phyloP scores from a whole-genome alignment of 139 green algal genomes.

The Coccomyxa sp. region DNA sequence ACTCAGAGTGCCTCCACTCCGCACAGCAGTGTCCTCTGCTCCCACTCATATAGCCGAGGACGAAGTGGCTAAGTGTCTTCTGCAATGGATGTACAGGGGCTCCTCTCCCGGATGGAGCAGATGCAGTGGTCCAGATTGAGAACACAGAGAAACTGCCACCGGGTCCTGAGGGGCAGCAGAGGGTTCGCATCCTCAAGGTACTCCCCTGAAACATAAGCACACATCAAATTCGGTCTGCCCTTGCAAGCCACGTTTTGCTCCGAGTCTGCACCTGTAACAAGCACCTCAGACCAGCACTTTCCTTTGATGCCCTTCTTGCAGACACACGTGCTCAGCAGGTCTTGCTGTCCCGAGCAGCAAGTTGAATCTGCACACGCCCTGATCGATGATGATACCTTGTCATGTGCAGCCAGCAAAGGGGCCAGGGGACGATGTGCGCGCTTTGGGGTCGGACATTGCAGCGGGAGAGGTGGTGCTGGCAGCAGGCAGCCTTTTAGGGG shows the following conservation, averaged over 20 bases:
- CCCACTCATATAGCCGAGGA: neutral
- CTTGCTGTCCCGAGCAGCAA: too few species aligned
- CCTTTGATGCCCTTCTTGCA: neutral
- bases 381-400: neutral
- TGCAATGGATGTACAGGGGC: slow-evolving; percentile 14
- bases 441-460: slow-evolving; percentile 77
- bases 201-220: neutral
- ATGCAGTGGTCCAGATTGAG: slow-evolving; percentile 66
- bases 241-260: neutral
- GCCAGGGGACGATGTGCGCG: slow-evolving; percentile 61
- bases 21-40: neutral
- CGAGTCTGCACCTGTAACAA: neutral
- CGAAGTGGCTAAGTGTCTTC: neutral
- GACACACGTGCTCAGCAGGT: too few species aligned
- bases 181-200: slow-evolving; percentile 61
- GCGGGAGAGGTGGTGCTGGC: slow-evolving; percentile 60
- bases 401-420: slow-evolving; percentile 22
- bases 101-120: slow-evolving; percentile 41
- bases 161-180: slow-evolving; percentile 11
- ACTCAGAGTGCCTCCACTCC: neutral
- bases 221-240: too few species aligned
- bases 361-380: too few species aligned
- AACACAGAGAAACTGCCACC: slow-evolving; percentile 59
- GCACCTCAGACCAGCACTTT: neutral
- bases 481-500: slow-evolving; percentile 60